Evolutionary conservation across 305 asterid species (phyloP).

Genomic region (Stenogyne calaminthoides): DNA sequence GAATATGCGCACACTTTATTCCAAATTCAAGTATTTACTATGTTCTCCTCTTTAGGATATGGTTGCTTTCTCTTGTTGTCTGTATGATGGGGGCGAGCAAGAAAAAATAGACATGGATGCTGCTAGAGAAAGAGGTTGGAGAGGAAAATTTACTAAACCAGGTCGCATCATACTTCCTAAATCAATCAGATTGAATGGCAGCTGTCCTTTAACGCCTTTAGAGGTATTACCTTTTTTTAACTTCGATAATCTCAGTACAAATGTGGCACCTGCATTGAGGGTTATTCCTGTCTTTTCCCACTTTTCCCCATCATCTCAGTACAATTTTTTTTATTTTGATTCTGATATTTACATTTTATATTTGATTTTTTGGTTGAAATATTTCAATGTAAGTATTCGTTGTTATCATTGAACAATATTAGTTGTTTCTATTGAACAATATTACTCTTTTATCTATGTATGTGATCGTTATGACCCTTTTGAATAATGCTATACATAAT

Average conservation of each 20-base stretch:
- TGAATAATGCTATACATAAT: neutral
- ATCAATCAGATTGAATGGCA: constrained; percentile 83
- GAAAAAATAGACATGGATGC: constrained; percentile 97
- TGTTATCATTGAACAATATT: no score
- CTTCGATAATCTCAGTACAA: constrained; percentile 1
- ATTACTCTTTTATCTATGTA: neutral
- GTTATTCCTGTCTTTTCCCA: neutral
- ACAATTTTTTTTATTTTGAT: neutral
- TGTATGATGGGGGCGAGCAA: constrained; percentile 86
- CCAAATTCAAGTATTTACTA: constrained; percentile 16
- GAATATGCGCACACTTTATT: neutral
- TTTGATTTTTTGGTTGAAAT: neutral
- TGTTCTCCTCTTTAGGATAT: constrained; percentile 58
- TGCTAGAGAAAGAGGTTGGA: constrained; percentile 99
- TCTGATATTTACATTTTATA: neutral
- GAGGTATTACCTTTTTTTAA: constrained; percentile 50
- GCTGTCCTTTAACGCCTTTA: constrained; percentile 93
- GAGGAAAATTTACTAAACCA: constrained; percentile 90
- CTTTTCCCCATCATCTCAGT: neutral
- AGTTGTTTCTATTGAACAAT: no score
- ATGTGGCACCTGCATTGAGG: constrained; percentile 7
- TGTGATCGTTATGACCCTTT: neutral
- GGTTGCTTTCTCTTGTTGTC: constrained; percentile 99
- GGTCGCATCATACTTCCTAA: constrained; percentile 91
- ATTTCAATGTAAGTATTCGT: neutral